Evolutionary conservation across 176 grass and related monocot species (phyloP).

Genomic region (Aegilops bicornis): DNA sequence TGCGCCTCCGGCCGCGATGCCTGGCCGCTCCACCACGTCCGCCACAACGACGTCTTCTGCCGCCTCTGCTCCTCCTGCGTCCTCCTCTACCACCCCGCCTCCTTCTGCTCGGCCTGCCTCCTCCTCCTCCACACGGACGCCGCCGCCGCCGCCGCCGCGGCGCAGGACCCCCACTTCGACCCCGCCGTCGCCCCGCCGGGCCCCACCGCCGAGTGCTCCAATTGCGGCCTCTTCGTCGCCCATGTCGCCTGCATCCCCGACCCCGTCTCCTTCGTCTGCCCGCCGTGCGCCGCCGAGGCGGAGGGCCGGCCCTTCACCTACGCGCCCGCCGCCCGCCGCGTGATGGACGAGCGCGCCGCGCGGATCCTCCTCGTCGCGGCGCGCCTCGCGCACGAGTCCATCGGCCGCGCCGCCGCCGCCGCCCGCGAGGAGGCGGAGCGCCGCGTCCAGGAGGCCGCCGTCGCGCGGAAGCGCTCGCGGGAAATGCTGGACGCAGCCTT

Average conservation of each 20-base stretch:
- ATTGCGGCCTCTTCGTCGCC: slow-evolving; percentile 55
- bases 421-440: slow-evolving; percentile 61
- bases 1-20: slow-evolving; percentile 61
- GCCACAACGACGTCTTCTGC: slow-evolving; percentile 72
- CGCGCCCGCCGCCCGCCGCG: background rate
- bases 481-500: slow-evolving; percentile 63
- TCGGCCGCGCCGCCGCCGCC: slow-evolving; percentile 44
- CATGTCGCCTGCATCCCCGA: slow-evolving; percentile 58
- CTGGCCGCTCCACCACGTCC: slow-evolving; percentile 92
- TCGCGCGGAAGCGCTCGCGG: slow-evolving; percentile 56
- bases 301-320: slow-evolving; percentile 36
- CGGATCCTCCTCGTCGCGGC: slow-evolving; percentile 74
- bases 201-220: slow-evolving; percentile 56
- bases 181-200: slow-evolving; percentile 22
- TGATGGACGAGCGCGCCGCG: slow-evolving; percentile 36
- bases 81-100: slow-evolving; percentile 64
- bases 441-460: slow-evolving; percentile 58
- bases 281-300: slow-evolving; percentile 42
- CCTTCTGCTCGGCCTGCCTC: slow-evolving; percentile 83
- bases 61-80: slow-evolving; percentile 88
- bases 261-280: slow-evolving; percentile 43
- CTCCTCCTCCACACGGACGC: slow-evolving; percentile 38
- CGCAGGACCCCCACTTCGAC: background rate
- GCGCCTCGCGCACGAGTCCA: slow-evolving; percentile 50
- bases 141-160: background rate